Evolutionary conservation across 768 basidiomycete species (phyloP), one percentile per base, ranked within the genome.

Genomic region (Hydnomerulius pinastri): DNA sequence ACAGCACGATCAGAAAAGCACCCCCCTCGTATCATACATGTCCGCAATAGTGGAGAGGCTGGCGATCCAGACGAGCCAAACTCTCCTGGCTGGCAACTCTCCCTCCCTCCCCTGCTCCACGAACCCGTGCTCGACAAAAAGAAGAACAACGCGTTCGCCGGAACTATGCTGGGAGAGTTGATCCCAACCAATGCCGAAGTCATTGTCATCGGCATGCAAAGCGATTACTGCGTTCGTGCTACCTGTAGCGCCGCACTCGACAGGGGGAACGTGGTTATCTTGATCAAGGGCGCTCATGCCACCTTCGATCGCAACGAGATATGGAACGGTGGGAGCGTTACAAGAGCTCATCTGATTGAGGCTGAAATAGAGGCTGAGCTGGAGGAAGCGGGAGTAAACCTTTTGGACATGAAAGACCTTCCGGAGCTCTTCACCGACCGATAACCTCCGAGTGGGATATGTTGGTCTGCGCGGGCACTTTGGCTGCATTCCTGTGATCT

Each of bases 131-230:
- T 87, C 39, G 85, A 87, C 69, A 87, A 87, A 70, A 69, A 71
- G 42, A 84, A 84, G 70, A 86, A 82, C 70, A 86, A 87, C 56
- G 83, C 85, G 23, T 89, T 87, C 55, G 73, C 77, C 0, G 82
- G 82, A 10, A 87, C 85, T 17, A 53, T 45, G 10, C 72, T 89
- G 4, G 76, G 67, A 7, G 72, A 76, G 3, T 59, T 82, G 36
- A 69, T 89, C 29, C 73, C 76, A 0, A 46, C 61, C 3, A 75
- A 79, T 25, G 84, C 84, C 12, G 80, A 86, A 71, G 73, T 87
- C 43, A 74, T 87, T 43, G 75, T 87, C 43, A 79, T 79, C 15
- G 86, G 86, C 12, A 77, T 85, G 63, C 82, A 84, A 65, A 84
- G 82, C 57, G 85, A 87, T 67, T 85, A 80, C 51, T 80, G 81